Conservation (phyloP, 352 stramenopile species). For the Phytophthora pinifolia region DNA sequence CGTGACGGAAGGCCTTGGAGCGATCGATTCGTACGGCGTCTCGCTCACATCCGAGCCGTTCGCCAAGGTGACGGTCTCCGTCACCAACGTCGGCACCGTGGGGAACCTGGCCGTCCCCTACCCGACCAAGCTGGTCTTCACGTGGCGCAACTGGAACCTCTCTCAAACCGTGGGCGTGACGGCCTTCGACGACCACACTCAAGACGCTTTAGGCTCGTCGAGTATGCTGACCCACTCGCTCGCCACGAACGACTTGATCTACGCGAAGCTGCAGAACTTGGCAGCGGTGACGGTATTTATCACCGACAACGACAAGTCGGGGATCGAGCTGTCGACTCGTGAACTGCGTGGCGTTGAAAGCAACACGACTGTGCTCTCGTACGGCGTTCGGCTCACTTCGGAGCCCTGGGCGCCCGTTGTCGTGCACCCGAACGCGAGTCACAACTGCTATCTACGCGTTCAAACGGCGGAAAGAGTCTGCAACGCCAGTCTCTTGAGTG, state of each 20-base stretch:
- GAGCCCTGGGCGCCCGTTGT: slow-evolving; percentile 66
- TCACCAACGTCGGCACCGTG: slow-evolving; percentile 50
- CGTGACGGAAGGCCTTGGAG: slow-evolving; percentile 47
- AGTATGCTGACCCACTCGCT: slow-evolving; percentile 58
- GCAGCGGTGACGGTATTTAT: slow-evolving; percentile 51
- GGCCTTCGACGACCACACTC: slow-evolving; percentile 61
- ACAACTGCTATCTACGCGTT: slow-evolving; percentile 54
- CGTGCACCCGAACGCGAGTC: slow-evolving; percentile 43
- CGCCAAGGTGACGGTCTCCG: slow-evolving; percentile 51
- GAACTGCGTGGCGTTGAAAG: slow-evolving; percentile 42
- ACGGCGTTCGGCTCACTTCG: slow-evolving; percentile 53
- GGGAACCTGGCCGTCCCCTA: slow-evolving; percentile 43
- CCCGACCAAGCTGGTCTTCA: slow-evolving; percentile 50
- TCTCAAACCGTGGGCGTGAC: slow-evolving; percentile 49
- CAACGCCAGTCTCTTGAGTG: slow-evolving; percentile 55
- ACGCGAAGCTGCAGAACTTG: slow-evolving; percentile 45
- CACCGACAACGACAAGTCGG: slow-evolving; percentile 63
- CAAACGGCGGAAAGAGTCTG: slow-evolving; percentile 39
- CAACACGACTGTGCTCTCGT: slow-evolving; percentile 41
- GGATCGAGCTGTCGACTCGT: slow-evolving; percentile 49
- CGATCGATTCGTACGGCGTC: slow-evolving; percentile 49
- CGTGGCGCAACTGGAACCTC: slow-evolving; percentile 72
- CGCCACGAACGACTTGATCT: slow-evolving; percentile 68
- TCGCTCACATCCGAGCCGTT: slow-evolving; percentile 66
- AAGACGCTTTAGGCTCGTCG: slow-evolving; percentile 47